These are phyloP conservation scores for Acrocalymma vagum DNA, from an alignment of 2,329 filamentous ascomycete species.

Conservation along the genomic window DNA sequence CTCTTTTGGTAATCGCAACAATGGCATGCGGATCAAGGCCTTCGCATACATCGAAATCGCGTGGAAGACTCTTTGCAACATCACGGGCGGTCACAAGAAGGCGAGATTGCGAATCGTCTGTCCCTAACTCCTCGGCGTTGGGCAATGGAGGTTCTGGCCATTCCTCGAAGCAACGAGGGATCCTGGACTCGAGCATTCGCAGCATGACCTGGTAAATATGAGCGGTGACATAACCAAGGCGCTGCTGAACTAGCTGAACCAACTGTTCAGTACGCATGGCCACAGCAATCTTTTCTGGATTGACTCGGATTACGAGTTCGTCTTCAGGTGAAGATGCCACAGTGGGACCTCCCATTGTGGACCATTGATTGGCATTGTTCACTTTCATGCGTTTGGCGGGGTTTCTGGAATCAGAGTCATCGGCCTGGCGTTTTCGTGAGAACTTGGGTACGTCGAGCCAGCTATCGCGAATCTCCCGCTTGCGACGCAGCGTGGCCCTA, in stretches of 20 bases:
- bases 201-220: constrained; percentile 81
- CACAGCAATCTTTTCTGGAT: constrained; percentile 85
- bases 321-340: constrained; percentile 58
- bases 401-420: constrained; percentile 23
- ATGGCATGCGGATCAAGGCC: constrained; percentile 43
- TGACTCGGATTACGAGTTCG: constrained; percentile 78
- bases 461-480: constrained; percentile 58
- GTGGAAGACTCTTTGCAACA: constrained; percentile 51
- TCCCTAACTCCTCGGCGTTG: constrained; percentile 39
- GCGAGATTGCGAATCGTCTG: constrained; percentile 39
- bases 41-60: constrained; percentile 49
- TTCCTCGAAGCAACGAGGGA: constrained; percentile 72
- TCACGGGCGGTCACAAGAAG: constrained; percentile 51
- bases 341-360: constrained; percentile 3
- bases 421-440: constrained; percentile 25
- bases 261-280: constrained; percentile 82
- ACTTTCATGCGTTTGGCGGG: constrained; percentile 42
- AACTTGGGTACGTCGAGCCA: constrained; percentile 41
- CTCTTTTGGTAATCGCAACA: constrained; percentile 29
- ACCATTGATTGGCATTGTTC: constrained; percentile 30
- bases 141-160: constrained; percentile 35
- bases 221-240: constrained; percentile 76
- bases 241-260: constrained; percentile 73
- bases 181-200: constrained; percentile 72
- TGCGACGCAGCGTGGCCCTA: constrained; percentile 64